Base-by-base conservation (phyloP, 805 yeast genomes). In the Candida corydali region DNA sequence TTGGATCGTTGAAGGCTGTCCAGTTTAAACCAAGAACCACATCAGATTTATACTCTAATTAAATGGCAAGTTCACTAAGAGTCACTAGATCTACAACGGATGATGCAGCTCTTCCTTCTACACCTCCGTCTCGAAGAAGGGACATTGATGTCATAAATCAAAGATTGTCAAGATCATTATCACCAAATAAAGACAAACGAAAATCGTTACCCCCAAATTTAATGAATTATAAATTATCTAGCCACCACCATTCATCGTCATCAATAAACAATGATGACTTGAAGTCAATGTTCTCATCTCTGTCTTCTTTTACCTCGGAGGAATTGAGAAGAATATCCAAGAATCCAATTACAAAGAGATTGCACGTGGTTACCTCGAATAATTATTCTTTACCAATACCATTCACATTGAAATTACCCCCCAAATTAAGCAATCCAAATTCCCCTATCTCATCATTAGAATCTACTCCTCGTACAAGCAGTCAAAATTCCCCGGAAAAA, bases 371-470 rank as follows among this genome's bases (percentile, higher is more conserved):
- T 32, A 43, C 52, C 15, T 25, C 42, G 18, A 34, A 38, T 18
- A 36, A 44, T n/a, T 57, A 66, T 38, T 59, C 57, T 5, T 65
- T 66, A 26, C 73, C 73, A 2, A 63, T 68, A 26, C 73, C 73
- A 3, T 66, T 67, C 43, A 58, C 66, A 5, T 45, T 68, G 27
- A 53, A 55, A 23, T 44, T 67, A 31, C 73, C 73, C 1, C 73
- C 73, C 3, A 63, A 59, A 35, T 47, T 67, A 28, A 56, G 65
- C 31, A 54, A 56, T 10, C 49, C 50, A n/a, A 59, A 56, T 39
- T 38, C 44, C 17, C 55, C 57, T 5, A 50, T 48, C 12, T 59
- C 59, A 38, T 43, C 44, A n/a, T 17, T 32, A 15, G n/a, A 11
- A 11, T 14, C 40, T 8, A 17, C 27, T 3, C 7, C 29, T 5